Conservation (phyloP, 768 basidiomycete genomes). For the Nidula microcarpa region DNA sequence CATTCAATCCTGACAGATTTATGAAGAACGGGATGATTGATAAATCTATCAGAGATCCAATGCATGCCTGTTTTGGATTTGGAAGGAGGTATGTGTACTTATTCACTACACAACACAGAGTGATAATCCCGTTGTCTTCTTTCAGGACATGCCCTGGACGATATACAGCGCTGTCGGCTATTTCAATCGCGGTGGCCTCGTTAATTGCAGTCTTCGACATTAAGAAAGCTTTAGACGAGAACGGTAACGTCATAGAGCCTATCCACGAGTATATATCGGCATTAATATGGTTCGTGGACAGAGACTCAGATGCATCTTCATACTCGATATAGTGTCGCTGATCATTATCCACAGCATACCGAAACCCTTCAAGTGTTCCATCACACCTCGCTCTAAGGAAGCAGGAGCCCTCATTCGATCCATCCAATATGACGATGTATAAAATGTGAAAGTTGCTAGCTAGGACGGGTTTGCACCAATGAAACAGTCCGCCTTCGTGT, state of each 20-base stretch:
- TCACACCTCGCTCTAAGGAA: constrained; percentile 2
- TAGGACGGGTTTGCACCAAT: too few relatives aligned
- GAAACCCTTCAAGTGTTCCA: neutral
- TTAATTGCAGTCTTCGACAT: constrained; percentile 7
- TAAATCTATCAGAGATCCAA: constrained; percentile 5
- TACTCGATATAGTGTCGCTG: neutral
- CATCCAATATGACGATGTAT: too few relatives aligned
- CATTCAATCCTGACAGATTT: constrained; percentile 11
- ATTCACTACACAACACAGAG: neutral
- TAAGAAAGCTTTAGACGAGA: constrained; percentile 3
- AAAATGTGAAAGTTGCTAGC: too few relatives aligned
- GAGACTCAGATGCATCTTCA: neutral
- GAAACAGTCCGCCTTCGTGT: too few relatives aligned
- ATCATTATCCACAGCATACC: neutral
- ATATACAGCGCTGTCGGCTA: constrained; percentile 4
- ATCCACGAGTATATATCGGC: neutral
- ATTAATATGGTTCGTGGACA: neutral
- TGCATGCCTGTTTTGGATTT: constrained; percentile 8
- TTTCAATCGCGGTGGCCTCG: constrained; percentile 7
- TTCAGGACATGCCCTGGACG: constrained; percentile 8
- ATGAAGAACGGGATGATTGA: constrained; percentile 10
- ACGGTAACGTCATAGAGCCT: neutral
- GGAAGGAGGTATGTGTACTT: constrained; percentile 8
- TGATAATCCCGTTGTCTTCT: neutral
- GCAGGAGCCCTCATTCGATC: constrained; percentile 1